phyloP scores from a whole-genome alignment of 1,284 basidiomycete genomes.

The Cutaneotrichosporon curvatum region DNA sequence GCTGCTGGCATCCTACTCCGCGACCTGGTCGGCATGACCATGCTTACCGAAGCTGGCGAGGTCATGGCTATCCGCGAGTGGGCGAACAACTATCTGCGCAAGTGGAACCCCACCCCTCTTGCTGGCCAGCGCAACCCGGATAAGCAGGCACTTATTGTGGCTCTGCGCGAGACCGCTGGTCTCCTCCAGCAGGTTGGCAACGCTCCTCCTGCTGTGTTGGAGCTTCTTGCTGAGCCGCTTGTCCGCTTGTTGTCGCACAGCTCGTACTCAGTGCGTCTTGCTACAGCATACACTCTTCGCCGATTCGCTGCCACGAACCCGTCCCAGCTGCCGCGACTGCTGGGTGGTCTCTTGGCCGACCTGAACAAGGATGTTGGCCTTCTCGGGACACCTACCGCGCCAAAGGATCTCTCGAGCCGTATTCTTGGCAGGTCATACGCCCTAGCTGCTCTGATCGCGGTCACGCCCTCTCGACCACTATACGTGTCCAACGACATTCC shows the following conservation, averaged over 20 bases:
- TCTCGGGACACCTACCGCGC: slow-evolving; percentile 56
- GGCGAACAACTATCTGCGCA: slow-evolving; percentile 69
- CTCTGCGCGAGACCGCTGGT: slow-evolving; percentile 75
- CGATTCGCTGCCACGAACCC: slow-evolving; percentile 87
- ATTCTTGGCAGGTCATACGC: slow-evolving; percentile 83
- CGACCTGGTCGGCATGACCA: slow-evolving; percentile 76
- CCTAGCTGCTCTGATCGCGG: slow-evolving; percentile 75
- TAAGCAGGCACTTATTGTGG: slow-evolving; percentile 65
- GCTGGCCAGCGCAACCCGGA: slow-evolving; percentile 70
- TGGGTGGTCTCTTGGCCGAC: slow-evolving; percentile 79
- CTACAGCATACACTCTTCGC: slow-evolving; percentile 77
- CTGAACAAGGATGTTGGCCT: slow-evolving; percentile 56
- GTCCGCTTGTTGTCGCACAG: slow-evolving; percentile 80
- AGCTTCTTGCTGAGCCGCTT: slow-evolving; percentile 78
- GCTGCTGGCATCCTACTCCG: slow-evolving; percentile 70
- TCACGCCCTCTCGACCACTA: slow-evolving; percentile 78
- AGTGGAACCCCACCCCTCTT: slow-evolving; percentile 81
- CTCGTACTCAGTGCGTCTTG: slow-evolving; percentile 75
- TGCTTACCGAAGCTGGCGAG: slow-evolving; percentile 88
- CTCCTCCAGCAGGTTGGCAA: slow-evolving; percentile 85
- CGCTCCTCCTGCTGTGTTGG: slow-evolving; percentile 80
- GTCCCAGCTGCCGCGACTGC: slow-evolving; percentile 67
- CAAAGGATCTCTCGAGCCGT: slow-evolving; percentile 64
- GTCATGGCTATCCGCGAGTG: slow-evolving; percentile 84
- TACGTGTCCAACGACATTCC: slow-evolving; percentile 93